Evolutionary conservation across 768 basidiomycete species (phyloP), one percentile per base, ranked within the genome.

Genomic region (Austroboletus festivus): DNA sequence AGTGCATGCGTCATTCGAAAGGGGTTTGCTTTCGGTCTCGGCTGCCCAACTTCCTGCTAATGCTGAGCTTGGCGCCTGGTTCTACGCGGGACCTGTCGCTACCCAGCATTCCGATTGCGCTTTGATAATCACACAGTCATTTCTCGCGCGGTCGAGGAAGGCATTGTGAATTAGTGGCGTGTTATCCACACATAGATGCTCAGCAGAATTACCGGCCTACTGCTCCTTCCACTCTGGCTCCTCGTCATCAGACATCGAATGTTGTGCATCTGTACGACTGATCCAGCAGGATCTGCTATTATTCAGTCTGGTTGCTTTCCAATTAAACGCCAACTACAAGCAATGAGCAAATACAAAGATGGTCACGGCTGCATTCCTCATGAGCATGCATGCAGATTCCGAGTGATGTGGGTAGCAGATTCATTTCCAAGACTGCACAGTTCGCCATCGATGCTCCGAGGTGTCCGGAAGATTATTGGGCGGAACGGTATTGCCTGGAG

Each of bases 71-170:
- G 30, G 39, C 54, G n/a, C 21, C 42, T 20, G 21, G 52, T 55
- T 42, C 54, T 57, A 38, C 61, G n/a, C 58, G 59, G 15, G 46
- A 43, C 46, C 56, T 55, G 60, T 76, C 63, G 73, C 76, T 21
- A 38, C 31, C 3, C 42, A n/a, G 16, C 71, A 70, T 40, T 58
- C 61, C 44, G 71, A 71, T 6, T 52, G 68, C 50, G 54, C 64
- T 30, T 71, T 75, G n/a, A 69, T 71, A 26, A 51, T 81, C n/a
- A n/a, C n/a, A 37, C 73, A 11, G 65, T 77, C 30, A 73, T 79
- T 42, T 75, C 81, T 26, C 76, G 71, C 53, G 68, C 74, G 15
- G 59, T 71, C 50, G 26, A 28, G 26, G 26, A 11, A 5, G 26
- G 11, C 26, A 28, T 28, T n/a, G n/a, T 28, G 5, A 28, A 33